Evolutionary conservation across 768 basidiomycete species (phyloP).

Genomic region (Trametes cingulata): DNA sequence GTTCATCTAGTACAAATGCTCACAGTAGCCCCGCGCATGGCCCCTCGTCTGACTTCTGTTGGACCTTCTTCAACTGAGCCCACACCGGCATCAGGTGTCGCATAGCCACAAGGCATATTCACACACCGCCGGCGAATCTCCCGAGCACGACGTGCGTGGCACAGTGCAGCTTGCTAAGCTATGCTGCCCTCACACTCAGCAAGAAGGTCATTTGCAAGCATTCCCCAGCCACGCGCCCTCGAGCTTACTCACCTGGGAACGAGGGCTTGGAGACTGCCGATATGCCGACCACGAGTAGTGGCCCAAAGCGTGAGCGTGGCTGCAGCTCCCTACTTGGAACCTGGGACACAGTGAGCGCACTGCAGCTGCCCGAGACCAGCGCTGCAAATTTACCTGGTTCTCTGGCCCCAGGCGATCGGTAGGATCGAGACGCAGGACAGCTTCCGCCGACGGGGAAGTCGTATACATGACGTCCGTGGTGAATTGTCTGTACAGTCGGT

Average conservation of each 20-base stretch:
- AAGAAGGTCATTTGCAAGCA: not conserved
- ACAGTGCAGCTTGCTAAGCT: not conserved
- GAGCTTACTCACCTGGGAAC: not conserved
- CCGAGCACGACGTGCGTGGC: not conserved
- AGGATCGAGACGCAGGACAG: too few species aligned
- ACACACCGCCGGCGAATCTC: not conserved
- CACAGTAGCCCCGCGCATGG: not conserved
- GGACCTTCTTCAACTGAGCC: not conserved
- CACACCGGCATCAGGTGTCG: not conserved
- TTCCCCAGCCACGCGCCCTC: not conserved
- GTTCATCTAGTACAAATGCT: too few species aligned
- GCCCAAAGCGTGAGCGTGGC: not conserved
- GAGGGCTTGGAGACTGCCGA: not conserved
- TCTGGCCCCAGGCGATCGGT: too few species aligned
- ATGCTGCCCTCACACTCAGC: not conserved
- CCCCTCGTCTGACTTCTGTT: not conserved
- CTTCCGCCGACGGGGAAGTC: too few species aligned
- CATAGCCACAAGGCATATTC: not conserved
- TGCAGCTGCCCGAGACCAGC: too few species aligned
- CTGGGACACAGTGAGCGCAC: too few species aligned
- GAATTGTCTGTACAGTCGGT: too few species aligned
- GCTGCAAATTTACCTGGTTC: too few species aligned
- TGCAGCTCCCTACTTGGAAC: not conserved
- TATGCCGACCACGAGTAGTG: not conserved
- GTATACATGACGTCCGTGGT: too few species aligned